A percentile compares a stretch with the other conserved stretches of the same genome.
Evolutionary conservation across 306 rosid species (phyloP).

Genomic region (Alnus rubra): DNA sequence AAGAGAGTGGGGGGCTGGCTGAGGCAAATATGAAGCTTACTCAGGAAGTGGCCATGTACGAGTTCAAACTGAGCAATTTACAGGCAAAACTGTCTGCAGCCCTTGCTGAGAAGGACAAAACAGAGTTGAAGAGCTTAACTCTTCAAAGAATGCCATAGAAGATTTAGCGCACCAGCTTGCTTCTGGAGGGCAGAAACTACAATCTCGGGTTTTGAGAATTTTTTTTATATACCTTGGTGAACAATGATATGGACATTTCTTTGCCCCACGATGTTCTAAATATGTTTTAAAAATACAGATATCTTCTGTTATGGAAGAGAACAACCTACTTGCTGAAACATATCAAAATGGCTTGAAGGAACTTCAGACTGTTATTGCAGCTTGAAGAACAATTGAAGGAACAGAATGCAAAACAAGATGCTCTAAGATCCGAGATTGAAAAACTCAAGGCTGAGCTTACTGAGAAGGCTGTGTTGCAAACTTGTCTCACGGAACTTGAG

Average conservation of each 20-base stretch:
- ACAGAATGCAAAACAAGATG: slow-evolving; percentile 53
- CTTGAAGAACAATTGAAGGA: slow-evolving; percentile 78
- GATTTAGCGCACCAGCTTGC: no score
- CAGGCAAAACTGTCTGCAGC: slow-evolving; percentile 1
- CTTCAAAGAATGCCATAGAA: no score
- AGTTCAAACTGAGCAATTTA: slow-evolving; percentile 58
- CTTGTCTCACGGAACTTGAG: slow-evolving; percentile 59
- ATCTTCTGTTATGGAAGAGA: slow-evolving; percentile 73
- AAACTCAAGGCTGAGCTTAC: slow-evolving; percentile 60
- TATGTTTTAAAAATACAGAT: slow-evolving; percentile 47
- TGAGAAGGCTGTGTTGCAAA: slow-evolving; percentile 61
- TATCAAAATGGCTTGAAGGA: slow-evolving; percentile 68
- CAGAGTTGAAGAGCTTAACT: no score
- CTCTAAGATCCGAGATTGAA: slow-evolving; percentile 62
- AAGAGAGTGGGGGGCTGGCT: slow-evolving; percentile 50
- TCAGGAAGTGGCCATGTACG: slow-evolving; percentile 51
- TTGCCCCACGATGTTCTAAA: background rate
- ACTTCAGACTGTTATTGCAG: slow-evolving; percentile 59
- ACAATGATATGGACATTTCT: slow-evolving; percentile 9
- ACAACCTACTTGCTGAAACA: slow-evolving; percentile 67
- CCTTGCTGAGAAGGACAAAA: no score
- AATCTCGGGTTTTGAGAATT: slow-evolving; percentile 66
- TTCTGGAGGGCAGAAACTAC: slow-evolving; percentile 25
- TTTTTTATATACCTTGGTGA: background rate
- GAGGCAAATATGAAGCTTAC: slow-evolving; percentile 64